A percentile compares a stretch with the other conserved stretches of the same genome.
These are phyloP conservation scores for Cardamine occulta DNA, from an alignment of 345 rosid genomes.

Conservation along the genomic window DNA sequence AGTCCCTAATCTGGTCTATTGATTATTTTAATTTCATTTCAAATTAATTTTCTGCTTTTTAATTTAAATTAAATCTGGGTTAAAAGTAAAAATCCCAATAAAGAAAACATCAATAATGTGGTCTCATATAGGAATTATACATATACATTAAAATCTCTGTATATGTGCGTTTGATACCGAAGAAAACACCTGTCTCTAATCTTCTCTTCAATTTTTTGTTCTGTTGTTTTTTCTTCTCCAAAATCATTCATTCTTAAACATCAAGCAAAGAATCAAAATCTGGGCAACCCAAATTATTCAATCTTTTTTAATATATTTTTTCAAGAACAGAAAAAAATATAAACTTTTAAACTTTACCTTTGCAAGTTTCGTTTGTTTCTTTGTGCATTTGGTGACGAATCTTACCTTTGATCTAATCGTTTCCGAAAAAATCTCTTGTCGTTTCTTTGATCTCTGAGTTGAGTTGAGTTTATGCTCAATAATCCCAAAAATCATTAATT, in stretches of 20 bases:
- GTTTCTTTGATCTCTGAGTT: not conserved
- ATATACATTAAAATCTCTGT: not conserved
- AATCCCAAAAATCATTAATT: not conserved
- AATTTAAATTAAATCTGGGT: too few species aligned
- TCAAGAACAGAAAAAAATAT: slow-evolving; percentile 2
- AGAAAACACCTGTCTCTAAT: slow-evolving; percentile 32
- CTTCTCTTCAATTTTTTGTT: not conserved
- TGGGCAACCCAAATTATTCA: slow-evolving; percentile 4
- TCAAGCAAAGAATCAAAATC: slow-evolving; percentile 42
- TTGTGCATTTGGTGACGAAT: slow-evolving; percentile 16
- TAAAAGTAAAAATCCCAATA: too few species aligned
- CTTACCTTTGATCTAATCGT: slow-evolving; percentile 9
- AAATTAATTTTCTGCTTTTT: too few species aligned
- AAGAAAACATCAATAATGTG: too few species aligned
- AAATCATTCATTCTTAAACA: slow-evolving; percentile 34
- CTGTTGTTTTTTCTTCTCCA: not conserved
- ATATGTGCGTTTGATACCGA: slow-evolving; percentile 10
- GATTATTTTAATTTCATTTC: too few species aligned
- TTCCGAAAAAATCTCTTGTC: not conserved
- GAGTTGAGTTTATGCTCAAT: not conserved
- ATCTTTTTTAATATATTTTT: not conserved
- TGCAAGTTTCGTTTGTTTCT: slow-evolving; percentile 18
- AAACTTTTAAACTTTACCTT: not conserved
- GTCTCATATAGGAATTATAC: not conserved
- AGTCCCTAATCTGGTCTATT: not conserved